phyloP scores from a whole-genome alignment of 352 stramenopile species.

The Phytophthora cactorum region DNA sequence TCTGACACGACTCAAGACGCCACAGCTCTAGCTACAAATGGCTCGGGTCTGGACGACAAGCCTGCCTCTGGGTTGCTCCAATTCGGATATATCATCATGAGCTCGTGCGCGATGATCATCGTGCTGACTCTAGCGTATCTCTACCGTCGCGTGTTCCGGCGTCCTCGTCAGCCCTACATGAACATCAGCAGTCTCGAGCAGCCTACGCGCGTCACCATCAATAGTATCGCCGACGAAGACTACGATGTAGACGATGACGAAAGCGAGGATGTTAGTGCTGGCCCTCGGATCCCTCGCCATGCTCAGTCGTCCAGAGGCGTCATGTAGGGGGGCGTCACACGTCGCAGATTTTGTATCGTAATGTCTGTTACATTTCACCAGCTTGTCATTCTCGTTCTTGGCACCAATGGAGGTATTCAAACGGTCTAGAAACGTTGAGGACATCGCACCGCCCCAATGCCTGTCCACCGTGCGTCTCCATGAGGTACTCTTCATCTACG shows the following conservation, averaged over 20 bases:
- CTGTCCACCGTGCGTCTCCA: conserved; percentile 66
- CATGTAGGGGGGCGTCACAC: conserved; percentile 31
- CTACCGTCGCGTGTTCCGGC: conserved; percentile 75
- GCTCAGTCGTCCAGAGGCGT: conserved; percentile 35
- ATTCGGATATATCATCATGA: conserved; percentile 74
- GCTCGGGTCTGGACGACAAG: conserved; percentile 27
- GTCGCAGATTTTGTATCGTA: conserved; percentile 25
- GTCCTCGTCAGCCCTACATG: conserved; percentile 66
- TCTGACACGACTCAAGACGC: conserved; percentile 3
- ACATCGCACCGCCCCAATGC: conserved; percentile 55
- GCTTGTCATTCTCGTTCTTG: conserved; percentile 7
- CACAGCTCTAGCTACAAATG: conserved; percentile 33
- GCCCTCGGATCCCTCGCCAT: conserved; percentile 32
- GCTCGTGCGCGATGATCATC: conserved; percentile 66
- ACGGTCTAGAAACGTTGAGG: neutral
- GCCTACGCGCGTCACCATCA: conserved; percentile 31
- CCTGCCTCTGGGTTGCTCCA: conserved; percentile 49
- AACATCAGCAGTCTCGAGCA: conserved; percentile 67
- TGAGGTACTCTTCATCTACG: conserved; percentile 43
- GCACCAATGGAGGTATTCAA: conserved; percentile 40
- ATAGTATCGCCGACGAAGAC: conserved; percentile 30
- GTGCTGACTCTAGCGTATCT: conserved; percentile 63
- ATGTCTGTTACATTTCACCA: conserved; percentile 15
- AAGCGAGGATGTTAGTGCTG: conserved; percentile 35
- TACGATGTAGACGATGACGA: conserved; percentile 49